phyloP scores from a whole-genome alignment of 2,329 filamentous ascomycete genomes.

The Tothia fuscella region DNA sequence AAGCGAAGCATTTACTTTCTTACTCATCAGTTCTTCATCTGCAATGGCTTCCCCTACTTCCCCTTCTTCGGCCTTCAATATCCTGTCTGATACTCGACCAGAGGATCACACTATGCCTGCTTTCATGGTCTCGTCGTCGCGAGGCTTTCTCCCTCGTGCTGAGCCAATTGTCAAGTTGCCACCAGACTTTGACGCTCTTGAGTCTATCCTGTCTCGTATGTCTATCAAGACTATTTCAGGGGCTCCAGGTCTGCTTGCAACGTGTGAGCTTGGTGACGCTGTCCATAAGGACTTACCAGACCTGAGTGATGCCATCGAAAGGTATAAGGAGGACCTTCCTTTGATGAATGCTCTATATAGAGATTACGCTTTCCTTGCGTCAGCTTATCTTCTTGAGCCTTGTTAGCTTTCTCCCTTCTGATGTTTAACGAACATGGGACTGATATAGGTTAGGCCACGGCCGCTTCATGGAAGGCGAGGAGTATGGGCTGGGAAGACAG shows the following conservation, averaged over 20 bases:
- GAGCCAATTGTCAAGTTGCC: constrained; percentile 47
- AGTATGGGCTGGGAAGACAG: constrained; percentile 67
- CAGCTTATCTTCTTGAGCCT: constrained; percentile 80
- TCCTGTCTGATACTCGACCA: constrained; percentile 51
- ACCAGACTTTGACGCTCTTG: constrained; percentile 57
- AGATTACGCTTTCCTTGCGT: constrained; percentile 85
- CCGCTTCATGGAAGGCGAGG: constrained; percentile 44
- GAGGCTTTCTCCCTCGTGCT: constrained; percentile 60
- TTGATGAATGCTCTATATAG: constrained; percentile 78
- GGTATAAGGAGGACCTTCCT: constrained; percentile 58
- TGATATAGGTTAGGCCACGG: constrained; percentile 6
- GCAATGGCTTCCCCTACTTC: constrained; percentile 4
- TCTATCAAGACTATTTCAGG: constrained; percentile 67
- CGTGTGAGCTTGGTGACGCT: constrained; percentile 60
- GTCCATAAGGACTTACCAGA: constrained; percentile 66
- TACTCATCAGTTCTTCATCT: no score
- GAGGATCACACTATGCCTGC: constrained; percentile 53
- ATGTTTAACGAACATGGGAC: neutral
- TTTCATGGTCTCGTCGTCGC: constrained; percentile 67
- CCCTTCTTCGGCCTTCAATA: constrained; percentile 37
- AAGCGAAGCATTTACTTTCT: no score
- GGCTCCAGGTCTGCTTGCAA: constrained; percentile 63
- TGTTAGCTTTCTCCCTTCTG: constrained; percentile 47
- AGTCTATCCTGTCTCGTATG: constrained; percentile 62
- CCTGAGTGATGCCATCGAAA: constrained; percentile 60